A percentile compares a stretch with the other conserved stretches of the same genome.
These are phyloP conservation scores for Trichoderma lentiforme DNA, from an alignment of 2,329 filamentous ascomycete species.

Conservation along the genomic window DNA sequence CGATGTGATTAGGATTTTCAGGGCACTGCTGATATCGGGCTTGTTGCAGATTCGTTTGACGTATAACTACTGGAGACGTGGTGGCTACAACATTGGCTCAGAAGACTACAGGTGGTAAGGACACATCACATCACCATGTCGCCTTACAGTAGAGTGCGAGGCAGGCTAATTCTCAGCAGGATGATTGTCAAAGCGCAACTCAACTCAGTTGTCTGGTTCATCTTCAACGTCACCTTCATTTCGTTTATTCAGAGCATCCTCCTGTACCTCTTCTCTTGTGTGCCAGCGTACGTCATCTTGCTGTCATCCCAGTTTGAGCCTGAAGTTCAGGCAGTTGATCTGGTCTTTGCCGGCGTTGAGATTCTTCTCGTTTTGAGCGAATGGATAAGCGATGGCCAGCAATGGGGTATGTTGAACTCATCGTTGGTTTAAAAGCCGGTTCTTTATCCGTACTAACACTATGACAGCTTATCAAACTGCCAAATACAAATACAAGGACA, in stretches of 20 bases:
- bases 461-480: conserved; percentile 71
- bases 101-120: conserved; percentile 87
- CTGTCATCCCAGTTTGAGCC: conserved; percentile 64
- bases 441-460: neutral
- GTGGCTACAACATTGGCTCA: conserved; percentile 81
- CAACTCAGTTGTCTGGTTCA: conserved; percentile 64
- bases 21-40: neutral
- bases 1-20: neutral
- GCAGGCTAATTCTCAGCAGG: conserved; percentile 41
- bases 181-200: conserved; percentile 66
- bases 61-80: conserved; percentile 95
- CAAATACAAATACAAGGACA: conserved; percentile 71
- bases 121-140: neutral
- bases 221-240: conserved; percentile 90
- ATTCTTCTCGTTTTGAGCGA: conserved; percentile 60
- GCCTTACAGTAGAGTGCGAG: neutral
- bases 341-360: conserved; percentile 45
- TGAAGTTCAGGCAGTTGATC: conserved; percentile 43
- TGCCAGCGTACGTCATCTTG: conserved; percentile 79
- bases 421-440: neutral
- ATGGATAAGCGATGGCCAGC: conserved; percentile 84
- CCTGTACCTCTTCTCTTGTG: conserved; percentile 70
- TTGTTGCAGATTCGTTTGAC: conserved; percentile 68
- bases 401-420: conserved; percentile 63
- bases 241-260: conserved; percentile 78